Base-by-base conservation (phyloP, 495 filamentous ascomycete genomes). In the Echria macrotheca region DNA sequence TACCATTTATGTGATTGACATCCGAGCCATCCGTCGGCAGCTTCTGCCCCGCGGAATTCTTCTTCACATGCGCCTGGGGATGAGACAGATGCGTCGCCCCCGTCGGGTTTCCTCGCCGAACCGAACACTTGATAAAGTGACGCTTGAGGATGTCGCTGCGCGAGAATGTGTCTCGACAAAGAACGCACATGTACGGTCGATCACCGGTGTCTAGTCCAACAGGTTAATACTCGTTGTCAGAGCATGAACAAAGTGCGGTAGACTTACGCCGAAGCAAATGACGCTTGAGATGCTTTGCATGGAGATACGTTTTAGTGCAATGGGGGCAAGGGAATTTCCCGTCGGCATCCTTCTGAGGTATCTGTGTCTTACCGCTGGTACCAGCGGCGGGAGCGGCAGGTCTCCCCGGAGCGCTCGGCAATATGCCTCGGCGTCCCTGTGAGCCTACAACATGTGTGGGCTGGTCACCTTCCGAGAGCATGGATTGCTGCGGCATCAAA, bases 111-210 rank as follows among this genome's bases (percentile, higher is more conserved):
- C 93, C 93, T 55, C 93, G 82, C 55, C 93, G 82, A 44, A 95
- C 83, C 24, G 91, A 95, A 70, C 93, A 98, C 70, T 98, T 98
- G 64, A 95, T 88, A 67, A 98, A 98, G 68, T 98, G 93, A 50
- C 93, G 85, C 73, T 98, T 98, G 64, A 98, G 72, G 55, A 98
- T 98, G 66, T 98, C 93, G 73, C 88, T 95, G 63, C 93, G 83
- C 21, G 91, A 96, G 71, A 98, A 98, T n/a, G 88, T 96, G 68
- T 98, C 93, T 65, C 90, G 86, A 73, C 93, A 98, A 35, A 98
- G 77, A 52, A 89, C 84, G 71, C 93, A 98, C 80, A 89, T 89
- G 72, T 98, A 98, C 22, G 93, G 93, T 44, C 93, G 86, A 64
- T 95, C 90, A 57, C 93, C 93, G 50, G 93, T 95, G 70, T 98